Base-by-base conservation (phyloP, 345 rosid genomes). In the Camelina sativa region DNA sequence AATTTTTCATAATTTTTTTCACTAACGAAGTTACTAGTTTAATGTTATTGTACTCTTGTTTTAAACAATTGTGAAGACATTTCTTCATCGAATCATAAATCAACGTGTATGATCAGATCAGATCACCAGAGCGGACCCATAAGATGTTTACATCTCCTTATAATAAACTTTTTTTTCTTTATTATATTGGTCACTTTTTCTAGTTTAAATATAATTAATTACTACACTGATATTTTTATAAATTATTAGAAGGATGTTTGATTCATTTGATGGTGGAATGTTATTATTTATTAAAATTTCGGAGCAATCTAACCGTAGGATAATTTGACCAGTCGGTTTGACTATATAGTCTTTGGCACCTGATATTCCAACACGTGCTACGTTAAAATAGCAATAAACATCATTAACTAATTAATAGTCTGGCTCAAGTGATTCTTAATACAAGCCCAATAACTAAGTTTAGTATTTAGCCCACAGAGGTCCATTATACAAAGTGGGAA, bases 21-120 rank as follows among this genome's bases (percentile, higher is more conserved):
- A 6, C 41, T 19, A 12, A 16, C 6, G 6, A 68, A 40, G 40
- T 44, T 8, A 28, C 7, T 57, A 57, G 8, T 57, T 71, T 35
- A 23, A 48, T 59, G n/a, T 5, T 48, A 48, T 61, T 69, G 11
- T 35, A 35, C 1, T 34, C 53, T 69, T 47, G 10, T 20, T 6
- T 6, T 35, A 71, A 70, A 13, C 35, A 25, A 25, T 60, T 35
- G 13, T 34, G 25, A 30, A 62, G 19, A 37, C 8, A 9, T 38
- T 52, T 62, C 53, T 47, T n/a, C 47, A 20, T 9, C 67, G 28
- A 71, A 71, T 71, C 67, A 71, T 60, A 47, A 71, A 71, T 11
- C 17, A 60, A 60, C 75, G 50, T 59, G 67, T 48, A 59, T 17
- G 4, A 70, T 9, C 48, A 56, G 43, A 34, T 7, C 32, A 8